Conservation (phyloP, 2,329 filamentous ascomycete genomes). For the Chalaropsis ovoidea region DNA sequence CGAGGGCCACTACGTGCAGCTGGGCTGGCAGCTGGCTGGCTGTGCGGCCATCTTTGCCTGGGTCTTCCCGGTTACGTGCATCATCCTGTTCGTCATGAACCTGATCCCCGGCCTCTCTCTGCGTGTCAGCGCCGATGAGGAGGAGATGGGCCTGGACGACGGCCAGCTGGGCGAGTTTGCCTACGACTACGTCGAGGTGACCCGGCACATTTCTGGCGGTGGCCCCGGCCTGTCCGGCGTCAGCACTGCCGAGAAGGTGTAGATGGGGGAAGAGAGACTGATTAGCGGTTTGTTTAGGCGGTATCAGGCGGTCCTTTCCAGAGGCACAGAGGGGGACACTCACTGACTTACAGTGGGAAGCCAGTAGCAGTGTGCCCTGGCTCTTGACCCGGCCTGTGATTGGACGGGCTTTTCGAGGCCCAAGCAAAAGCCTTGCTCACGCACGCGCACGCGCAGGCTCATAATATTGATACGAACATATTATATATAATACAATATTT, state of each 20-base stretch:
- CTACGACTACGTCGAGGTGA: conserved; percentile 69
- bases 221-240: conserved; percentile 24
- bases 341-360: neutral
- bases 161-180: conserved; percentile 72
- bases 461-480: conserved; percentile 6
- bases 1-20: conserved; percentile 58
- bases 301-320: neutral
- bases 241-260: conserved; percentile 25
- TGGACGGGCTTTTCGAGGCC: conserved; percentile 1
- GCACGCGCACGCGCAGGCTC: neutral
- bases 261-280: conserved; percentile 16
- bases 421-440: conserved; percentile 9
- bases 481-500: neutral
- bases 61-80: conserved; percentile 55
- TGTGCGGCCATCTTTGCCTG: conserved; percentile 55
- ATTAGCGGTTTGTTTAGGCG: neutral
- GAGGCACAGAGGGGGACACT: neutral
- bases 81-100: conserved; percentile 63
- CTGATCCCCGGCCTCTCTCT: conserved; percentile 60
- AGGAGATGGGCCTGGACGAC: conserved; percentile 61
- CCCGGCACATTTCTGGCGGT: conserved; percentile 47
- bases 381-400: neutral
- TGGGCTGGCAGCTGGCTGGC: conserved; percentile 62
- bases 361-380: neutral
- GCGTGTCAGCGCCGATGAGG: conserved; percentile 55